These are phyloP conservation scores for Ajuga chamaepitys DNA, from an alignment of 257 asterid species.

Conservation along the genomic window DNA sequence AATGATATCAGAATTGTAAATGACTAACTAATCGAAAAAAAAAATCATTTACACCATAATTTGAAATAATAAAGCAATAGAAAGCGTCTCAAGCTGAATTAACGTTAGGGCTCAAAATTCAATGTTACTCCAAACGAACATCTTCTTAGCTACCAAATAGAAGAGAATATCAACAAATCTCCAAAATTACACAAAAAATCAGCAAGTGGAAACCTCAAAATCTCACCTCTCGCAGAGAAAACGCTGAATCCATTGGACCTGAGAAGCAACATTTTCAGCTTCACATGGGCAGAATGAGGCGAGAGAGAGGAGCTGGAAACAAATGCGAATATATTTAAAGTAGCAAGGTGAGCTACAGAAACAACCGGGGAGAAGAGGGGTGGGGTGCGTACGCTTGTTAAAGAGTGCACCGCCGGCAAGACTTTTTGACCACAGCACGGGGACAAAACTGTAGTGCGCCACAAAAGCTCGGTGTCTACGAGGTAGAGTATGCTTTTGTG, in stretches of 20 bases:
- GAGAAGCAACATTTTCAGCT: conserved; percentile 4
- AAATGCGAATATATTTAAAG: not conserved
- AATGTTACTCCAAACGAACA: conserved; percentile 1
- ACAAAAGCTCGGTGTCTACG: conserved; percentile 11
- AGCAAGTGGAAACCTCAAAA: conserved; percentile 2
- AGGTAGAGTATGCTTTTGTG: conserved; percentile 15
- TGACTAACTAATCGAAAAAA: too few relatives aligned
- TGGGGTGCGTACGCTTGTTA: conserved; percentile 15
- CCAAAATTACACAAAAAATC: not conserved
- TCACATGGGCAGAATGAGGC: not conserved
- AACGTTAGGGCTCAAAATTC: not conserved
- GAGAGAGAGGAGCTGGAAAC: not conserved
- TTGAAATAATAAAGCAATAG: not conserved
- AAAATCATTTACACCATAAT: too few relatives aligned
- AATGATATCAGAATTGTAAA: not conserved
- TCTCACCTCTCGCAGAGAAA: conserved; percentile 14
- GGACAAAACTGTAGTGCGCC: conserved; percentile 19
- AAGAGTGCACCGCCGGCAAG: conserved; percentile 21
- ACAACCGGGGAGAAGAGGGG: not conserved
- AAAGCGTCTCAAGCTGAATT: not conserved
- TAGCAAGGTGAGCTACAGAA: not conserved
- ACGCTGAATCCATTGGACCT: not conserved
- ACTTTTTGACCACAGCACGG: conserved; percentile 5
- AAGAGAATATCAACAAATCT: not conserved
- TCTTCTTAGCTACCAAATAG: not conserved